A percentile compares a stretch with the other conserved stretches of the same genome.
These are phyloP conservation scores for Colletotrichum sojae DNA, from an alignment of 2,329 filamentous ascomycete genomes.

Conservation along the genomic window DNA sequence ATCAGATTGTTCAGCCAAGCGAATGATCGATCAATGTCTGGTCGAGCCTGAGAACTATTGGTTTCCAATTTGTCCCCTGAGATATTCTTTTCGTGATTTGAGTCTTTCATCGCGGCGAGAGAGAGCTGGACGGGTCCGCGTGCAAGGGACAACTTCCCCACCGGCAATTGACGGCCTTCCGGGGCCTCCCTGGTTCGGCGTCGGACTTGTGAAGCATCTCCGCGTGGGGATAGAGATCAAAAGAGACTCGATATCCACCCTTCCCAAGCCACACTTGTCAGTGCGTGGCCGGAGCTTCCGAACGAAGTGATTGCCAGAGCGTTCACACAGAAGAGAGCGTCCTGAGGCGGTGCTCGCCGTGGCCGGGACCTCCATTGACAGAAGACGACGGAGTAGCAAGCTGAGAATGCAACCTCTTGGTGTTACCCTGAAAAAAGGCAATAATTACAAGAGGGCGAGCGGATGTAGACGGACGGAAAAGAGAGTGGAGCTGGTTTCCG, in stretches of 20 bases:
- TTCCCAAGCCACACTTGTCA: background rate
- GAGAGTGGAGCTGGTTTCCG: background rate
- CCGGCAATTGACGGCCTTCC: background rate
- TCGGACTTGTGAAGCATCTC: background rate
- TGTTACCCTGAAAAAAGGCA: background rate
- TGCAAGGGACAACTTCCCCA: background rate
- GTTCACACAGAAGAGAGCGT: background rate
- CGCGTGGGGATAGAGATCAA: background rate
- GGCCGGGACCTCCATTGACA: background rate
- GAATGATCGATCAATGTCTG: no score
- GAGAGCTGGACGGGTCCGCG: no score
- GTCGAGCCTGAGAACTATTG: no score
- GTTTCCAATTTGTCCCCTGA: no score
- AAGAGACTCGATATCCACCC: background rate
- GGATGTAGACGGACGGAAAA: no score
- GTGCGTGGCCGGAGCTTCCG: constrained; percentile 10
- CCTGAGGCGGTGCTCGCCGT: constrained; percentile 7
- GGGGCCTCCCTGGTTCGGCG: constrained; percentile 1
- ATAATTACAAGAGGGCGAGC: no score
- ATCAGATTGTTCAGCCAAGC: background rate
- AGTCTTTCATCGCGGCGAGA: no score
- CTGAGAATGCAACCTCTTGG: constrained; percentile 9
- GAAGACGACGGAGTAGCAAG: background rate
- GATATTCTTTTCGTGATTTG: no score
- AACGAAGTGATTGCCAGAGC: background rate